Base-by-base conservation (phyloP, 768 basidiomycete species). In the Candolleomyces eurysporus region DNA sequence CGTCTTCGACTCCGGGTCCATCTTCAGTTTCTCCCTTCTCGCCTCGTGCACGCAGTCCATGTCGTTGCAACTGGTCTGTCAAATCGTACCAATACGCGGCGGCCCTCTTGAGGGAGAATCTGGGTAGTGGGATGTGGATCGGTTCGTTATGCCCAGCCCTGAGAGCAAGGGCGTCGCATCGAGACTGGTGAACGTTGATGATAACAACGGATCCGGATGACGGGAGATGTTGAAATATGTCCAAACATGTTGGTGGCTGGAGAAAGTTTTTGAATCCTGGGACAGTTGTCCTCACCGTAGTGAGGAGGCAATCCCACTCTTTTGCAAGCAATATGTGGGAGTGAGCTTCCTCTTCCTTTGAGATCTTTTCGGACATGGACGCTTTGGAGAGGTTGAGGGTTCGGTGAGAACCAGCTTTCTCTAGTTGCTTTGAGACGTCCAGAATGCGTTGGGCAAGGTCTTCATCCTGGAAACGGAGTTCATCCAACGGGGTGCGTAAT, bases 141-240 rank as follows among this genome's bases (percentile, higher is more conserved):
- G 60, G 51, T 31, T 56, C 32, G 42, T 57, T 51, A 17, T 49
- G 48, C 1, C 50, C 58, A n/a, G 53, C 48, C 13, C 65, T 21
- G 22, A 79, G 65, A 16, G 78, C 72, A 31, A 81, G 32, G 0
- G 76, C 78, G 61, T 81, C 76, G 43, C 76, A 80, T 16, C 75
- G 68, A 42, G 26, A 58, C n/a, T n/a, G n/a, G n/a, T n/a, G n/a
- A 26, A 71, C 61, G 43, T 79, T 80, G 52, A 80, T 65, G 16
- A 81, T 60, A 21, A 78, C 72, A n/a, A 76, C 68, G 5, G 76
- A 74, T 2, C 75, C 67, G 16, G 31, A 21, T 16, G 39, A 51
- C 17, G 65, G 67, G 19, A 66, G 55, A n/a, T 52, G 39, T 6
- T 46, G 30, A 22, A 62, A 21, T 5, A 65, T 45, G 19, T 36